A percentile compares a stretch with the other conserved stretches of the same genome.
Conservation (phyloP, 108 stramenopile genomes). For the Cyclostephanos invisitatus region DNA sequence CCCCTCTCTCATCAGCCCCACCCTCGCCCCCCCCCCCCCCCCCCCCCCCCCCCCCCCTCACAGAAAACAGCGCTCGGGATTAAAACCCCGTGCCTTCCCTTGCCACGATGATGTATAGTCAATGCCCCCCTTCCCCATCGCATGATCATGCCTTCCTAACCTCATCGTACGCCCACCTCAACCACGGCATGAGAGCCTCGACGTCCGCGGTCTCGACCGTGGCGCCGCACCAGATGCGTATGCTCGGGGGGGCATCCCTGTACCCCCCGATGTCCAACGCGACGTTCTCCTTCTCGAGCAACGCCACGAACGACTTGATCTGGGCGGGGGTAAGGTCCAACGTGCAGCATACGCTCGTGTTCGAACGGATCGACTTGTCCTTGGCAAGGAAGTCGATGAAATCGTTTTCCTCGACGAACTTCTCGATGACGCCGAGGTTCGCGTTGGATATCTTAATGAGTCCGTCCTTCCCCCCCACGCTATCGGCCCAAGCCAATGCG, state of each 20-base stretch:
- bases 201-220: constrained; percentile 98
- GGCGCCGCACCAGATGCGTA: constrained; percentile 99
- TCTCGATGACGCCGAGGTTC: constrained; percentile 90
- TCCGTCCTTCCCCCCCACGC: constrained; percentile 91
- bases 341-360: constrained; percentile 96
- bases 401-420: constrained; percentile 92
- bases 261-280: constrained; percentile 99
- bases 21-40: too few species aligned
- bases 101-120: too few species aligned
- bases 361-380: constrained; percentile 93
- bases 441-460: constrained; percentile 89
- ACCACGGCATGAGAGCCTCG: constrained; percentile 97
- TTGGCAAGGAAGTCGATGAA: constrained; percentile 97
- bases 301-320: constrained; percentile 94
- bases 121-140: too few species aligned
- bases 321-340: constrained; percentile 90
- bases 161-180: constrained; percentile 95
- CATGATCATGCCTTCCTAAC: constrained; percentile 72
- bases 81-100: not conserved
- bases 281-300: constrained; percentile 93
- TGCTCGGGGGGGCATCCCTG: constrained; percentile 98
- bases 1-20: too few species aligned
- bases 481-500: constrained; percentile 94
- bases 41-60: not conserved
- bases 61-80: too few species aligned